Base-by-base conservation (phyloP, 495 filamentous ascomycete species). In the Aspergillus olivimuriae region DNA sequence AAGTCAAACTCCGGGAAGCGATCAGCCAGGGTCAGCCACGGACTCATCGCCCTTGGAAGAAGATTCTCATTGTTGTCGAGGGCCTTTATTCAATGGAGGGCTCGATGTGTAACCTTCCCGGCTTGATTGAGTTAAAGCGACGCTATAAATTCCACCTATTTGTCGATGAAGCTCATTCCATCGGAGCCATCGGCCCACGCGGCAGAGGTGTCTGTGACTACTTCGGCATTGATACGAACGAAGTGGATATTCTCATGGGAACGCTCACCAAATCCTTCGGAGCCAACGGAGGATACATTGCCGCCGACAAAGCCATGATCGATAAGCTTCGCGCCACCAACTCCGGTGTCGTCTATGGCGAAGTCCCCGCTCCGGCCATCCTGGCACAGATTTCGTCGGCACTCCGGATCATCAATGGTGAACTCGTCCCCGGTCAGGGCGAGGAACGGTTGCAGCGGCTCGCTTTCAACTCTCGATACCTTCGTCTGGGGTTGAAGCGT, bases 11-110 rank as follows among this genome's bases (percentile, higher is more conserved):
- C 14, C 84, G 92, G 31, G 90, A 97, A 58, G 82, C 81, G 44
- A 96, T 98, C 55, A 87, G 89, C 28, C 89, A 96, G 67, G 92
- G 92, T 12, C 92, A 98, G 51, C 94, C 94, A 20, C 83, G 92
- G 46, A 97, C 91, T 15, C 92, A 98, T 58, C 84, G 92, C 7
- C 92, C 92, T 9, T 98, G 92, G 92, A 94, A 90, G 75, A 97
- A 95, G 76, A 97, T 98, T 46, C 68, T 98, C 35, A 87, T 98
- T 39, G 89, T 90, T 24, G 88, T 98, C 28, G 92, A 98, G 61
- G 92, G 92, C 46, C 77, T 98, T 0, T 98, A 98, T 70, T 96
- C 90, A 2, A 98, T 98, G 92, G 92, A 98, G 66, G 92, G 92
- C 22, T 95, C 90, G 34, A 96, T 98, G 90, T 88, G 84, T 61